Evolutionary conservation across 768 basidiomycete genomes (phyloP), one percentile per base, ranked within the genome.

Genomic region (Antrodiella citrinella): DNA sequence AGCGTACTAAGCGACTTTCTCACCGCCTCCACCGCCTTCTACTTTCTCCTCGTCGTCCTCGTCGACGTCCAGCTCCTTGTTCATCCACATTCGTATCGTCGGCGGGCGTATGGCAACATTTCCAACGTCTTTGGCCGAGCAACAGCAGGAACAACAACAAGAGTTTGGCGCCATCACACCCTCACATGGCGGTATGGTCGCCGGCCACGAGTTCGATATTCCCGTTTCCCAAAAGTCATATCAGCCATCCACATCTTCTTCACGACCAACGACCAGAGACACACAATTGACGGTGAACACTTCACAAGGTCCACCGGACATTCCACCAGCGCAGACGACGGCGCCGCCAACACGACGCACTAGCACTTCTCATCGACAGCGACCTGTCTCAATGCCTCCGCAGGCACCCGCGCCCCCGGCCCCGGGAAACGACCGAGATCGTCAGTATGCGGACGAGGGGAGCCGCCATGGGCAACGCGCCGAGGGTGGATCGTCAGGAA

Each of bases 301-400:
- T 44, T 47, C 48, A 26, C 46, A n/a, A 30, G 48, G 47, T 63
- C 59, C 49, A 57, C 60, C 49, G 66, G 57, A 52, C 58, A 59
- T 49, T 48, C 68, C 24, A 51, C 64, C 47, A 51, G 54, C 57
- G 48, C 46, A 64, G 58, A 63, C 69, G 47, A 69, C 66, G 15
- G 60, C 64, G 48, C 50, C 59, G 11, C 60, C 62, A 41, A 51
- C 66, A 59, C 62, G 52, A 46, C 57, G 45, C 48, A 43, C 59
- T 43, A 54, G 57, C 38, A 54, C 59, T 26, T 51, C 59, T 40
- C 65, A 58, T 57, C 62, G 74, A 57, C 78, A 80, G 50, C 71
- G 84, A 40, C 86, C 86, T 44, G 72, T 84, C 45, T 87, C 86
- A 7, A 83, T 88, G 80, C 86, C 86, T 40, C 84, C 86, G 10